Conservation (phyloP, 2,329 filamentous ascomycete genomes). For the Fusarium austroafricanum region DNA sequence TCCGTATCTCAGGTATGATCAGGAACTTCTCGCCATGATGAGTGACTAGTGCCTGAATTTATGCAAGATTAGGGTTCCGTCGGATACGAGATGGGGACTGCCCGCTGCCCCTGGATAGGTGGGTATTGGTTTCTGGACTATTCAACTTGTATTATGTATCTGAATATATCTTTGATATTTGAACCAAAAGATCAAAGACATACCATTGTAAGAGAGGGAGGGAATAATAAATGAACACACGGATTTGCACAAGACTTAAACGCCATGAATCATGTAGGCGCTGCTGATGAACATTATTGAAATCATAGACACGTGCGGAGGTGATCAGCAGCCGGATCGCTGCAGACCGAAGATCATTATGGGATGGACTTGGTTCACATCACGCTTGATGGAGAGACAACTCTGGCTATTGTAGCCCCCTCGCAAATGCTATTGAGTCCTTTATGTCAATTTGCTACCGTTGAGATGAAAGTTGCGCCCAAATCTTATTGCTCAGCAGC, state of each 20-base stretch:
- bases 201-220: neutral
- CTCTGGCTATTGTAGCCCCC: slow-evolving; percentile 5
- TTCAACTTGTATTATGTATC: neutral
- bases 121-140: slow-evolving; percentile 10
- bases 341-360: slow-evolving; percentile 25
- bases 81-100: slow-evolving; percentile 33
- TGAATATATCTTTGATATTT: neutral
- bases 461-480: neutral
- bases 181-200: neutral
- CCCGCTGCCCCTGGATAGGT: slow-evolving; percentile 30
- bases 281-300: neutral
- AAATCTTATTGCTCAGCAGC: neutral
- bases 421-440: slow-evolving; percentile 1
- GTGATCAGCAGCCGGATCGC: slow-evolving; percentile 31
- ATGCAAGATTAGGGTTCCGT: slow-evolving; percentile 33
- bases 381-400: neutral
- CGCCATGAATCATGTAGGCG: slow-evolving; percentile 15
- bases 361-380: neutral
- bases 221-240: neutral
- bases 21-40: slow-evolving; percentile 19
- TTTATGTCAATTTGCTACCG: neutral
- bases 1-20: neutral
- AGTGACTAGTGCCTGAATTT: slow-evolving; percentile 7
- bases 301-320: slow-evolving; percentile 22
- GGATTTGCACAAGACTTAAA: slow-evolving; percentile 5